These are phyloP conservation scores for Colletotrichum sp. DNA, from an alignment of 2,329 filamentous ascomycete species.

Conservation along the genomic window DNA sequence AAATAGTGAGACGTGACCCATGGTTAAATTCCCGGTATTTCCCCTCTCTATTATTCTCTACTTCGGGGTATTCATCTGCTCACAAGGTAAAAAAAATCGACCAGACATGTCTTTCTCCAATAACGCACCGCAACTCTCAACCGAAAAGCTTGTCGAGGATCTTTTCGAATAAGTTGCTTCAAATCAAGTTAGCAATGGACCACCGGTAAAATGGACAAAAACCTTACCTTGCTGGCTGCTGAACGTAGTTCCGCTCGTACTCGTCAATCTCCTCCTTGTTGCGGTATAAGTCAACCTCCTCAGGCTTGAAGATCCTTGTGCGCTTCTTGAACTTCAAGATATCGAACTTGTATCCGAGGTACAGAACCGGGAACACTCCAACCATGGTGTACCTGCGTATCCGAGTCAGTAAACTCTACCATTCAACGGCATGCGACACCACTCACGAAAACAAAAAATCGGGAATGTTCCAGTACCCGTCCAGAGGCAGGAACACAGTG, in stretches of 20 bases:
- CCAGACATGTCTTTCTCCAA: accelerated
- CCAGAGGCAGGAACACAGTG: conserved; percentile 70
- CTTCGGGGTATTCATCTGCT: not conserved
- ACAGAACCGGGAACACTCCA: conserved; percentile 72
- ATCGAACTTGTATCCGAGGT: conserved; percentile 53
- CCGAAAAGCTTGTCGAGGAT: conserved; percentile 11
- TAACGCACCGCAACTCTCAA: not conserved
- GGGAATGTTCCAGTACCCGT: conserved; percentile 67
- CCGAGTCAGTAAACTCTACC: not conserved
- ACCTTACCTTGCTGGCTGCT: conserved; percentile 56
- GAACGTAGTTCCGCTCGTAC: conserved; percentile 67
- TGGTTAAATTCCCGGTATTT: no score
- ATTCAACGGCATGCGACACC: not conserved
- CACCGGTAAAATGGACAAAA: accelerated
- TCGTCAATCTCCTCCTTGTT: conserved; percentile 72
- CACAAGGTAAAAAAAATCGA: no score
- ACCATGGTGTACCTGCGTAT: conserved; percentile 68
- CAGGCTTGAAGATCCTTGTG: conserved; percentile 60
- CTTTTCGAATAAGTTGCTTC: not conserved
- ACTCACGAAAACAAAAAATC: conserved; percentile 75
- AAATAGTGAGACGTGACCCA: not conserved
- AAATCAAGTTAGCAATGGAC: not conserved
- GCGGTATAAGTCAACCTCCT: conserved; percentile 66
- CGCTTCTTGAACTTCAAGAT: conserved; percentile 69
- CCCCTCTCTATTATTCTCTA: not conserved